phyloP scores from a whole-genome alignment of 2,329 filamentous ascomycete species.

The Colletotrichum navitas region DNA sequence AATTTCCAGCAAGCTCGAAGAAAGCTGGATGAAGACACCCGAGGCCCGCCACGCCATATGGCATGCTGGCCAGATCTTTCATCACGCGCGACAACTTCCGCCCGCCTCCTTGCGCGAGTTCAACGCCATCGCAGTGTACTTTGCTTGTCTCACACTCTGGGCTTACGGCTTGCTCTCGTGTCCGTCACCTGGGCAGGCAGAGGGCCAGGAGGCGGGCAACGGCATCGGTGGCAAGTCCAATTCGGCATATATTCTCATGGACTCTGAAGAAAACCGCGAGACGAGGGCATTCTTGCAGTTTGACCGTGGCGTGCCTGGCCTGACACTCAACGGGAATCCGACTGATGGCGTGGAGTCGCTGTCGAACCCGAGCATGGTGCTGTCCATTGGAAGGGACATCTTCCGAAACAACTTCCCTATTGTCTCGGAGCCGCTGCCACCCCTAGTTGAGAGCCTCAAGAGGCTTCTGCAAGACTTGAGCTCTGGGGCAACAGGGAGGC shows the following conservation, averaged over 20 bases:
- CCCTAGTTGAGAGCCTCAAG: conserved; percentile 32
- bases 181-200: conserved; percentile 21
- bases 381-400: conserved; percentile 31
- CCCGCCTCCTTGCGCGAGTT: conserved; percentile 44
- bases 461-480: conserved; percentile 35
- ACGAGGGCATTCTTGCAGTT: conserved; percentile 38
- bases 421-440: conserved; percentile 36
- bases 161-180: conserved; percentile 42
- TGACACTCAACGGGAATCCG: conserved; percentile 37
- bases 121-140: conserved; percentile 47
- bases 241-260: conserved; percentile 28
- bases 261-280: conserved; percentile 38
- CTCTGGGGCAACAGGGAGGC: conserved; percentile 31
- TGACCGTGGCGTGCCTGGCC: conserved; percentile 34
- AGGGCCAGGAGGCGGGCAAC: conserved; percentile 17
- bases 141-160: conserved; percentile 48
- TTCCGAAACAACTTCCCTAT: conserved; percentile 37
- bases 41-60: conserved; percentile 50
- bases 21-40: conserved; percentile 52
- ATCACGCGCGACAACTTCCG: conserved; percentile 41
- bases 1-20: conserved; percentile 50
- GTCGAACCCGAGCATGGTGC: conserved; percentile 30
- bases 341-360: conserved; percentile 30
- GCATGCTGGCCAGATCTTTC: conserved; percentile 48
- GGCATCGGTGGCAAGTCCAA: not conserved